Percentiles rank a stretch among this genome's conserved stretches.
These are phyloP conservation scores for Hypoxylon sp. DNA, from an alignment of 2,329 filamentous ascomycete genomes.

Conservation along the genomic window DNA sequence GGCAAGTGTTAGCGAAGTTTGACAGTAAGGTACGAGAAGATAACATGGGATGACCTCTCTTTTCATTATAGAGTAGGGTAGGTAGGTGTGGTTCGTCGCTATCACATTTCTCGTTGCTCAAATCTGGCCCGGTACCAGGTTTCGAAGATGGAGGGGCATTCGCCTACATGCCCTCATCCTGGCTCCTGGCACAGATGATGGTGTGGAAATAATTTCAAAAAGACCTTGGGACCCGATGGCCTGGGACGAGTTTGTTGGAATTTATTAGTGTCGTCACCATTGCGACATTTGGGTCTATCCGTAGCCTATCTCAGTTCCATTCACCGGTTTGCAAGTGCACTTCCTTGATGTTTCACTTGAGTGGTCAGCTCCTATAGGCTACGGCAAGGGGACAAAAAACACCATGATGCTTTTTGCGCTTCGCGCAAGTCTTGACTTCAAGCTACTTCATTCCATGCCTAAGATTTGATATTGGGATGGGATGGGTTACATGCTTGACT, in stretches of 20 bases:
- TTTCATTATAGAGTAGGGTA: neutral
- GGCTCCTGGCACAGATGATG: neutral
- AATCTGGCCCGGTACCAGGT: constrained; percentile 1
- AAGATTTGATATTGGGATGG: neutral
- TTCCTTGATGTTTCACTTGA: constrained; percentile 11
- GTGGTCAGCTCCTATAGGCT: neutral
- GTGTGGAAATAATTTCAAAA: constrained; percentile 1
- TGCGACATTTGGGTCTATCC: constrained; percentile 1
- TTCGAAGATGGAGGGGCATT: neutral
- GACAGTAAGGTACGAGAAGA: constrained; percentile 1
- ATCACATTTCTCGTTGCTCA: neutral
- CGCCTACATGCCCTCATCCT: neutral
- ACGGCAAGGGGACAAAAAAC: constrained; percentile 5
- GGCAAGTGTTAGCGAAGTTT: neutral
- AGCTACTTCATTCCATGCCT: neutral
- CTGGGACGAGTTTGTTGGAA: neutral
- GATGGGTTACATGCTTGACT: neutral
- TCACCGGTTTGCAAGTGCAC: constrained; percentile 4
- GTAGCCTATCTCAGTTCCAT: neutral
- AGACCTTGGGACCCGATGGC: neutral
- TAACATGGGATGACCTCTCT: neutral
- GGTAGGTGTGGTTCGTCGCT: neutral
- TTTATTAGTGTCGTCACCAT: constrained; percentile 19
- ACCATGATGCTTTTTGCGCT: constrained; percentile 6
- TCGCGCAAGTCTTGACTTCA: neutral